Evolutionary conservation across 495 filamentous ascomycete genomes (phyloP), one percentile per base, ranked within the genome.

Genomic region (Letharia columbiana): DNA sequence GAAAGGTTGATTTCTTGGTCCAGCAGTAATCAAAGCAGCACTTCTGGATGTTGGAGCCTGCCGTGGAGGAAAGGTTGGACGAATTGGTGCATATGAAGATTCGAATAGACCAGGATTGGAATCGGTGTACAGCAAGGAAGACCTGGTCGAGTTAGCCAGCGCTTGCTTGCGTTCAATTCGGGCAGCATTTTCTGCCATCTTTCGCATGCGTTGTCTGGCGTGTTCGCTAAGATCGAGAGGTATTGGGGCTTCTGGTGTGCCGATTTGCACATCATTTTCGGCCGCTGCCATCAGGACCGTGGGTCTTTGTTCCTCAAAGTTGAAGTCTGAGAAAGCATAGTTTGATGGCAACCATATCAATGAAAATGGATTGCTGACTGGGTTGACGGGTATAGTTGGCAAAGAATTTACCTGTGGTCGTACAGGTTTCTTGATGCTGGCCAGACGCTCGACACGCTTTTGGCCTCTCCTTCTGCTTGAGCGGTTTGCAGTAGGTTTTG

Each of bases 91-190:
- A 64, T 64, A 45, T 17, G 50, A 28, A 64, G 40, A 45, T 33
- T 35, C n/a, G 11, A 47, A 58, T 11, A 39, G 23, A 33, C 23
- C 23, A 13, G 18, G 17, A 31, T 31, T 31, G 63, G 13, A n/a
- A 40, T 64, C 40, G 4, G 63, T 20, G 39, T 33, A 28, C 18
- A 60, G 54, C 42, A 65, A 40, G 31, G 41, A 49, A 23, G 54
- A 40, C 52, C 52, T 58, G 18, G 62, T 35, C 35, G 41, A 6
- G 4, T 65, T 65, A 13, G 40, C 63, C 33, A 58, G 28, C 39
- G 41, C 54, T 59, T 65, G 63, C 20, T 28, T 65, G 58, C 63
- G 63, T 57, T 65, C 54, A 45, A 65, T 65, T 42, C 54, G 52
- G 52, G 63, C 63, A 20, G 63, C 63, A 37, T 39, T 60, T 17